A percentile compares a stretch with the other conserved stretches of the same genome.
phyloP scores from a whole-genome alignment of 345 rosid genomes.

The Salix viminalis region DNA sequence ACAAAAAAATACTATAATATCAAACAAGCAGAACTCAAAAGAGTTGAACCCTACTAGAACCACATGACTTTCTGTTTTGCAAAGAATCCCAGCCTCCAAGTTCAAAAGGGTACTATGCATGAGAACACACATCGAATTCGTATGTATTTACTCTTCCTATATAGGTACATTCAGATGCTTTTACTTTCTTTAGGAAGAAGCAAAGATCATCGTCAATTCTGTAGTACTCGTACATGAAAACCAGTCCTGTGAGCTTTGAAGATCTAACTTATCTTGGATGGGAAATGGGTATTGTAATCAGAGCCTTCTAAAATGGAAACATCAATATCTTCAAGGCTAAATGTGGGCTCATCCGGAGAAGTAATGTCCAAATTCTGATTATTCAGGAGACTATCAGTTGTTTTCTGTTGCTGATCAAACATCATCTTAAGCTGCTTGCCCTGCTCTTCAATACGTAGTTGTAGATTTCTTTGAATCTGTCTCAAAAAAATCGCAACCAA shows the following conservation, averaged over 20 bases:
- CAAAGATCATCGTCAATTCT: neutral
- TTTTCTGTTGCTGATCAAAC: slow-evolving; percentile 75
- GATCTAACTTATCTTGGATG: slow-evolving; percentile 59
- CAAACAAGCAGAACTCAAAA: neutral
- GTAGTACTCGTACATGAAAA: neutral
- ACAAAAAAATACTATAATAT: no score
- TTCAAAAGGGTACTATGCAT: neutral
- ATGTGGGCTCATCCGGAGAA: slow-evolving; percentile 20
- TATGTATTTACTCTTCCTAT: neutral
- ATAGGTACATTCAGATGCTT: neutral
- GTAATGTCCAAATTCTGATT: slow-evolving; percentile 24
- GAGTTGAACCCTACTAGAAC: neutral
- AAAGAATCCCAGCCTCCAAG: neutral
- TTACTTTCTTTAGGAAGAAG: neutral
- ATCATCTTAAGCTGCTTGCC: slow-evolving; percentile 68
- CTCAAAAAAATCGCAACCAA: neutral
- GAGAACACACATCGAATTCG: neutral
- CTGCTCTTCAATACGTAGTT: slow-evolving; percentile 80
- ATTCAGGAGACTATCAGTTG: slow-evolving; percentile 34
- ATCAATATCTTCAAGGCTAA: slow-evolving; percentile 42
- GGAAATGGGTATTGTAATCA: slow-evolving; percentile 38
- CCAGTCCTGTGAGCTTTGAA: neutral
- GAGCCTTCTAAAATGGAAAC: slow-evolving; percentile 40
- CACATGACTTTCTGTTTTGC: neutral
- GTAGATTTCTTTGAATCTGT: slow-evolving; percentile 79